Base-by-base conservation (phyloP, 2,329 filamentous ascomycete species). In the Tolypocladium ophioglossoides region DNA sequence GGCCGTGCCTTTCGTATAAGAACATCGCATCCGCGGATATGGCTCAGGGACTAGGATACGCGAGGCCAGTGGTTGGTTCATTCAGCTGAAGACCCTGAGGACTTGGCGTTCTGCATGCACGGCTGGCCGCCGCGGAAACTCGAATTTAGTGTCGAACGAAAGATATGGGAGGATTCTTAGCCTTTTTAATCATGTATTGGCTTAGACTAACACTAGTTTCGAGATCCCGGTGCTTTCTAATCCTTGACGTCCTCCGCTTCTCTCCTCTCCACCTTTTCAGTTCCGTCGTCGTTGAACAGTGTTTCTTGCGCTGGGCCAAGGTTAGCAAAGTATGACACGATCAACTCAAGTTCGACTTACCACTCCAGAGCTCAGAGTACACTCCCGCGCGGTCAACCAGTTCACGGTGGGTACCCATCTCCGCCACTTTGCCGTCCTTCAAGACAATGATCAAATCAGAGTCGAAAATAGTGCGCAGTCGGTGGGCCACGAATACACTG, bases 401-500 rank as follows among this genome's bases (percentile, higher is more conserved):
- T 67, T 94, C 82, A 56, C 86, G 80, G 69, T 99, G 94, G 18
- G 88, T 95, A 16, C 94, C 94, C 69, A 82, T 84, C 73, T 97
- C 94, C 2, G 85, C 89, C n/a, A 97, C 91, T 16, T 75, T 76
- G 0, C 94, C 94, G 56, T 88, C 85, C 66, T 85, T 86, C 54
- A 97, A 74, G 39, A 97, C 94, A 63, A 97, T 91, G 62, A 97
- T 97, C 62, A 91, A 75, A 70, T 97, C 88, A 40, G 89, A 89
- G 64, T 97, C 94, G 64, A 89, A 95, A 60, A 99, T 96, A 0
- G 94, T 97, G 52, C 92, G 82, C 56, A 99, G 73, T 20, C 94
- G 82, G 70, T 97, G 94, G 8, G 94, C 94, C 6, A 99, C 87
- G 66, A 97, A 97, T 1, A 99, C 89, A 61, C 91, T 96, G 0